Conservation (phyloP, 2,329 filamentous ascomycete species). For the Talaromyces sp. region DNA sequence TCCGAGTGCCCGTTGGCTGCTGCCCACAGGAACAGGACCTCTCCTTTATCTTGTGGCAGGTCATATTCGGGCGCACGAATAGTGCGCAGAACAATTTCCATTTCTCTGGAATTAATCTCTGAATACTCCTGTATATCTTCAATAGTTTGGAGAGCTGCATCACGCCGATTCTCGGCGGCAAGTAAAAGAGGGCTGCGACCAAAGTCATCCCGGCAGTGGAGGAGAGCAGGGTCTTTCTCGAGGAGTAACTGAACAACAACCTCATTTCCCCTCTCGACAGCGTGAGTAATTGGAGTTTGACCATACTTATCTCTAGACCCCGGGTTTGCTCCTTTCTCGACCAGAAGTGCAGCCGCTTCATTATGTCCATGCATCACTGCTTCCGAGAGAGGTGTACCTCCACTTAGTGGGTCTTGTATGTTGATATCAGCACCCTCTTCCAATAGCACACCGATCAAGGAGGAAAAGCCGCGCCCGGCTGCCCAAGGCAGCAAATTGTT, state of each 20-base stretch:
- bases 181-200: not conserved
- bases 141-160: not conserved
- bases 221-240: not conserved
- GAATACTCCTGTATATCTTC: not conserved
- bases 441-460: not conserved
- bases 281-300: not conserved
- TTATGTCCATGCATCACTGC: conserved; percentile 4
- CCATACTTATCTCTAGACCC: not conserved
- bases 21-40: no score
- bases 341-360: not conserved
- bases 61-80: no score
- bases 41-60: no score
- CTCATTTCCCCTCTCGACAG: not conserved
- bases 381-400: conserved; percentile 4
- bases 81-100: no score
- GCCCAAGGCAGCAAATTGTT: not conserved
- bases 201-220: not conserved
- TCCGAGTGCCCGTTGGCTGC: no score
- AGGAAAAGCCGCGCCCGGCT: not conserved
- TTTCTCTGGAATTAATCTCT: not conserved
- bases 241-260: not conserved
- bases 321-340: not conserved
- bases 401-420: not conserved
- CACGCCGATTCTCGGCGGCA: not conserved
- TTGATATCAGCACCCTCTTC: not conserved